phyloP scores from a whole-genome alignment of 805 yeast species.

The Candida takata region DNA sequence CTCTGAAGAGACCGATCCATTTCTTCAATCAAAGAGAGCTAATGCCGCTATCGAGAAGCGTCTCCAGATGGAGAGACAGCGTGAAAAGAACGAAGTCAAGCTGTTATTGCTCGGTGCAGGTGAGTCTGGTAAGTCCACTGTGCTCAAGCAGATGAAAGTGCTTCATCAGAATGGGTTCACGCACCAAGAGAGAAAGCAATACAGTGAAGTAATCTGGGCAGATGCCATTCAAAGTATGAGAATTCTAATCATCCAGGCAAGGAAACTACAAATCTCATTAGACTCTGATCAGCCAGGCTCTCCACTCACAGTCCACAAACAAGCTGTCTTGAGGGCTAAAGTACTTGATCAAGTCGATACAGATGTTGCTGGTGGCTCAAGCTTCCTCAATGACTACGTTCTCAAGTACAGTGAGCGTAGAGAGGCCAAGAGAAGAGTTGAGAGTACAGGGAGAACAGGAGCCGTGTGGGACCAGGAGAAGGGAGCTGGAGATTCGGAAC shows the following conservation, averaged over 20 bases:
- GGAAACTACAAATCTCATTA: constrained; percentile 53
- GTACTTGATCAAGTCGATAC: constrained; percentile 59
- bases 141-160: constrained; percentile 78
- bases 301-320: constrained; percentile 39
- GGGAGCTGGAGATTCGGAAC: neutral
- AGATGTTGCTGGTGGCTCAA: constrained; percentile 56
- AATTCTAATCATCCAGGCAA: constrained; percentile 65
- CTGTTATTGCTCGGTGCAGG: constrained; percentile 87
- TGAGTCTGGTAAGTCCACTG: constrained; percentile 91
- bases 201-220: constrained; percentile 85
- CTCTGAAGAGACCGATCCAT: constrained; percentile 39
- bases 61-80: constrained; percentile 43
- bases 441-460: constrained; percentile 49
- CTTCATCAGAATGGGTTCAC: constrained; percentile 83
- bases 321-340: constrained; percentile 46
- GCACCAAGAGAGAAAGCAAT: constrained; percentile 70
- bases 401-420: constrained; percentile 51
- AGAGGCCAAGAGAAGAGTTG: constrained; percentile 41
- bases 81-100: constrained; percentile 55
- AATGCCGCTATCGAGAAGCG: constrained; percentile 62
- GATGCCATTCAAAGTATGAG: constrained; percentile 86
- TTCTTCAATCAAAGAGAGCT: constrained; percentile 43
- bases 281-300: constrained; percentile 56
- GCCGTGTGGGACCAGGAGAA: constrained; percentile 18
- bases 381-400: constrained; percentile 57